phyloP scores from a whole-genome alignment of 1,284 basidiomycete species.

The Pterulicium gracile region DNA sequence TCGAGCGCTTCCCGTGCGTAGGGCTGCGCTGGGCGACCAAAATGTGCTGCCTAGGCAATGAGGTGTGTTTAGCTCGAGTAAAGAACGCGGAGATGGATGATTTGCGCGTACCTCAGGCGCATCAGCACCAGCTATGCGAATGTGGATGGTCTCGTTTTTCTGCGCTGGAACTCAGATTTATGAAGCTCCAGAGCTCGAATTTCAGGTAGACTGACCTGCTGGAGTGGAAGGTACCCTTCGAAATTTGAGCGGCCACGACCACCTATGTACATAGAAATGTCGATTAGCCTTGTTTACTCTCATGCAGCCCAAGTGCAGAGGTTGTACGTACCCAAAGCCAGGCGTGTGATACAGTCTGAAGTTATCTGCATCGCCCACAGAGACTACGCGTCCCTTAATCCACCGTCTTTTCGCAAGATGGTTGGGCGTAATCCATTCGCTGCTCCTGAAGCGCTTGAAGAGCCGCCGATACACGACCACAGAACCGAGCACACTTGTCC shows the following conservation, averaged over 20 bases:
- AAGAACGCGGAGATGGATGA: slow-evolving; percentile 1
- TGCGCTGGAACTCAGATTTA: slow-evolving; percentile 34
- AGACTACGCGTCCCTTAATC: slow-evolving; percentile 55
- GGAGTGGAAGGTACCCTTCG: slow-evolving; percentile 43
- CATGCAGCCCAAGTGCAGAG: not conserved
- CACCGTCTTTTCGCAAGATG: slow-evolving; percentile 44
- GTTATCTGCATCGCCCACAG: slow-evolving; percentile 73
- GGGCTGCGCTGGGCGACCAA: slow-evolving; percentile 68
- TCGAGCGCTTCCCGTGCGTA: slow-evolving; percentile 58
- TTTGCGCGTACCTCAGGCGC: slow-evolving; percentile 64
- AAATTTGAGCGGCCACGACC: slow-evolving; percentile 62
- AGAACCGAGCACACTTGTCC: not conserved
- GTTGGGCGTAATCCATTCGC: slow-evolving; percentile 54
- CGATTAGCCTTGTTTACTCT: not conserved
- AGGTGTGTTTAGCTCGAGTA: too few relatives aligned
- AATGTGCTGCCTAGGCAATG: slow-evolving; percentile 62
- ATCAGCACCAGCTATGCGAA: slow-evolving; percentile 82
- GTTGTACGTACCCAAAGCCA: slow-evolving; percentile 35
- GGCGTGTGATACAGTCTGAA: slow-evolving; percentile 82
- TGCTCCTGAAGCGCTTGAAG: slow-evolving; percentile 46
- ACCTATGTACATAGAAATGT: slow-evolving; percentile 21
- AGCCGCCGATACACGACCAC: slow-evolving; percentile 38
- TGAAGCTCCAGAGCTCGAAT: slow-evolving; percentile 3
- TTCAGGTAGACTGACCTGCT: slow-evolving; percentile 38
- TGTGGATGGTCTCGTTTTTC: slow-evolving; percentile 69